Evolutionary conservation across 2,329 filamentous ascomycete species (phyloP).

Genomic region (Fusarium nurragi): DNA sequence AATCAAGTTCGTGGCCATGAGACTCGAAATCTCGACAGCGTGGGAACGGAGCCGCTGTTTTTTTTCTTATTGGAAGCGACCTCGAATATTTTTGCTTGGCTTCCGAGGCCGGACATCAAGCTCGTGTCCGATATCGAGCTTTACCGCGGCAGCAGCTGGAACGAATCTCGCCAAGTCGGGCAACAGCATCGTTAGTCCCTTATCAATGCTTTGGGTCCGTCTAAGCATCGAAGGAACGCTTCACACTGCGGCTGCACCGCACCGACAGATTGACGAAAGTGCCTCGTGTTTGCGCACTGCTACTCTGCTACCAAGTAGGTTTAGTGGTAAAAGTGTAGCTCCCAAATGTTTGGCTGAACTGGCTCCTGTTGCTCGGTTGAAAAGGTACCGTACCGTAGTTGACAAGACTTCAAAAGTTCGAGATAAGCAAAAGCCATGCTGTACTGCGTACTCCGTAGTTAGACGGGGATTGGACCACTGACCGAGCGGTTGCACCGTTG

Average conservation of each 20-base stretch:
- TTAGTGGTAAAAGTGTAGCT: no score
- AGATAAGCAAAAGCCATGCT: conserved; percentile 28
- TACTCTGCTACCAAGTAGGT: conserved; percentile 7
- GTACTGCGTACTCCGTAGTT: no score
- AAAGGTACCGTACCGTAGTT: conserved; percentile 1
- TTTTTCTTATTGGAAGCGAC: conserved; percentile 33
- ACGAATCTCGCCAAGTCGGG: conserved; percentile 17
- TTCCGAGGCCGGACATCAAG: conserved; percentile 33
- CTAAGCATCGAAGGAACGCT: not conserved
- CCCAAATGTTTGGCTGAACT: conserved; percentile 12
- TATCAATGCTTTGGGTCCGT: conserved; percentile 24
- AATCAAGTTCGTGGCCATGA: conserved; percentile 30
- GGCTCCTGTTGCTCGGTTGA: not conserved
- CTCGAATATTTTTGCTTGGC: conserved; percentile 28
- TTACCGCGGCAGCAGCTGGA: conserved; percentile 35
- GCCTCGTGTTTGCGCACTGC: not conserved
- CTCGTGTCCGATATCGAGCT: conserved; percentile 25
- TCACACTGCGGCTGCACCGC: not conserved
- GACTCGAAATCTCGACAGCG: conserved; percentile 5
- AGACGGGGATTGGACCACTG: conserved; percentile 8
- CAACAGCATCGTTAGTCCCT: conserved; percentile 24
- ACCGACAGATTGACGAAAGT: conserved; percentile 1
- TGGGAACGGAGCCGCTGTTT: conserved; percentile 32
- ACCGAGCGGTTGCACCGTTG: conserved; percentile 22
- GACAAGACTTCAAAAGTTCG: conserved; percentile 5